These are phyloP conservation scores for Geum urbanum DNA, from an alignment of 306 rosid genomes.

Conservation along the genomic window DNA sequence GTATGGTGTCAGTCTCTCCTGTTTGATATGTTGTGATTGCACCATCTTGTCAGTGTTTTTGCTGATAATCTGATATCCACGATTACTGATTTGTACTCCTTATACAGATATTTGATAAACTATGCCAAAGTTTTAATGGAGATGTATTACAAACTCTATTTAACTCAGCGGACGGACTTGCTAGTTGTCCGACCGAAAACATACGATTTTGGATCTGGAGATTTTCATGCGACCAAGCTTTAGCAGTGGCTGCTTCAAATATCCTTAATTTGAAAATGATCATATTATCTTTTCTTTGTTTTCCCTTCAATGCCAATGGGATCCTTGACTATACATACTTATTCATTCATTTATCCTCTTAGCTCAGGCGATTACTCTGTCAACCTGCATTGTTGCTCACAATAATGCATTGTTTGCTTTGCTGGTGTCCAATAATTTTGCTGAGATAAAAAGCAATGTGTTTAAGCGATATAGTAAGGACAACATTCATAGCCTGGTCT, in stretches of 20 bases:
- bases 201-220: slow-evolving; percentile 70
- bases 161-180: slow-evolving; percentile 88
- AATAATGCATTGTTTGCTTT: slow-evolving; percentile 89
- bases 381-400: slow-evolving; percentile 96
- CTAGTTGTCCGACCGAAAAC: slow-evolving; percentile 63
- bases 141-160: slow-evolving; percentile 90
- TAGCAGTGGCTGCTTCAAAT: slow-evolving; percentile 89
- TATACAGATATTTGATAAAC: slow-evolving; percentile 93
- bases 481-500: slow-evolving; percentile 86
- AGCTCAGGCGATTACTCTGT: slow-evolving; percentile 98
- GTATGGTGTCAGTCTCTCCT: not conserved
- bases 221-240: slow-evolving; percentile 65
- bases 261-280: slow-evolving; percentile 50
- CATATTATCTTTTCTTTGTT: not conserved
- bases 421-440: slow-evolving; percentile 94
- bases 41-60: slow-evolving; percentile 12
- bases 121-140: slow-evolving; percentile 87
- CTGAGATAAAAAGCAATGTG: slow-evolving; percentile 94
- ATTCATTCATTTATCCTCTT: slow-evolving; percentile 85
- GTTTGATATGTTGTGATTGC: slow-evolving; percentile 1
- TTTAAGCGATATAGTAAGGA: slow-evolving; percentile 88
- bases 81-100: slow-evolving; percentile 29
- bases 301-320: slow-evolving; percentile 12
- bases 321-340: slow-evolving; percentile 77
- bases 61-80: not conserved